Conservation (phyloP, 2,329 filamentous ascomycete genomes). For the Cryphonectria parasitica region DNA sequence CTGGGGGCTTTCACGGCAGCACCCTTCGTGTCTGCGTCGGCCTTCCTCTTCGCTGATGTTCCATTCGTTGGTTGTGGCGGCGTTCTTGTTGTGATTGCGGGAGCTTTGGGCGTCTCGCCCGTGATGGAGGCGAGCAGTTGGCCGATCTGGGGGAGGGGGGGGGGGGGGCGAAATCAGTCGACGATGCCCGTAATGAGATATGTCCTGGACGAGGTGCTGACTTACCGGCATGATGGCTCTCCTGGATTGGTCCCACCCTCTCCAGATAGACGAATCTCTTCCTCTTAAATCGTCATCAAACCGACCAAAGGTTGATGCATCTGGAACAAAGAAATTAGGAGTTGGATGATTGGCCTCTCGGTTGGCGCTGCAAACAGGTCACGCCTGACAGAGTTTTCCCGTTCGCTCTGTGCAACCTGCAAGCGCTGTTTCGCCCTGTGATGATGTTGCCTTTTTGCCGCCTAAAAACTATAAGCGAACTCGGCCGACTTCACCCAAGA, state of each 20-base stretch:
- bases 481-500: not conserved
- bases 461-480: slow-evolving; percentile 7
- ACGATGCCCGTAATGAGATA: not conserved
- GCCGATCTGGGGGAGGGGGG: slow-evolving; percentile 48
- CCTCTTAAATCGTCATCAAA: slow-evolving; percentile 37
- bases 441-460: slow-evolving; percentile 15
- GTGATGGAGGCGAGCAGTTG: slow-evolving; percentile 66
- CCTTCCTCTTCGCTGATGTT: slow-evolving; percentile 57
- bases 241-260: slow-evolving; percentile 28
- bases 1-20: slow-evolving; percentile 49
- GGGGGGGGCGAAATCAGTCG: slow-evolving; percentile 23
- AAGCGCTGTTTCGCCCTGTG: slow-evolving; percentile 13
- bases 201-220: slow-evolving; percentile 23
- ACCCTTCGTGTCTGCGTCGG: slow-evolving; percentile 52
- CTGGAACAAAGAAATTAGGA: slow-evolving; percentile 11
- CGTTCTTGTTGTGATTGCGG: slow-evolving; percentile 32
- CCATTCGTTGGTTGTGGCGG: slow-evolving; percentile 18
- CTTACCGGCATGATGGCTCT: slow-evolving; percentile 44
- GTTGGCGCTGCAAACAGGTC: slow-evolving; percentile 16
- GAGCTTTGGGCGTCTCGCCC: slow-evolving; percentile 51
- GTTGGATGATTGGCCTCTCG: not conserved
- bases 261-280: slow-evolving; percentile 23
- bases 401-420: slow-evolving; percentile 14
- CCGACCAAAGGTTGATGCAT: slow-evolving; percentile 26
- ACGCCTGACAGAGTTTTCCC: slow-evolving; percentile 19